phyloP scores from a whole-genome alignment of 352 stramenopile species.

The Thraustotheca clavata region DNA sequence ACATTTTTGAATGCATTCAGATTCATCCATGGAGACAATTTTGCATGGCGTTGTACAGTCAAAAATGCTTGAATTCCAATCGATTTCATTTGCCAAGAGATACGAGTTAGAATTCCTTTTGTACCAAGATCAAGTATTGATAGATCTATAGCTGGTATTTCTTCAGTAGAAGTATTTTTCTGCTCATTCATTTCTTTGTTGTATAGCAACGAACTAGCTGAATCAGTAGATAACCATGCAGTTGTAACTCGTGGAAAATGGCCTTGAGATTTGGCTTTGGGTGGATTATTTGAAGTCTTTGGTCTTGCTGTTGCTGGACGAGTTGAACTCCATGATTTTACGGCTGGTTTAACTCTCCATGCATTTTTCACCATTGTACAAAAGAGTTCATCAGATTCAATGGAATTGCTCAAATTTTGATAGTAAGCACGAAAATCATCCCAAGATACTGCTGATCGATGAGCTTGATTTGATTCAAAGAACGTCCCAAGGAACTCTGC shows the following conservation, averaged over 20 bases:
- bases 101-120: background rate
- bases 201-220: constrained; percentile 15
- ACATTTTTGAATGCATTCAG: background rate
- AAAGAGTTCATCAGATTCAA: background rate
- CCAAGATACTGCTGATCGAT: background rate
- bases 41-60: background rate
- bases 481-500: constrained; percentile 29
- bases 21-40: background rate
- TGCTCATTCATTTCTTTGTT: background rate
- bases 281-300: background rate
- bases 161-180: background rate
- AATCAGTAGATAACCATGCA: constrained; percentile 7
- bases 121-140: background rate
- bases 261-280: background rate
- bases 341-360: background rate
- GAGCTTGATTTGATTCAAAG: background rate
- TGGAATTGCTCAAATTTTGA: background rate
- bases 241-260: constrained; percentile 1
- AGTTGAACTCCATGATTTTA: background rate
- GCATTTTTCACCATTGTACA: background rate
- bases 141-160: background rate
- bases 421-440: constrained; percentile 3
- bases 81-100: constrained; percentile 3
- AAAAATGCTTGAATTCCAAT: background rate
- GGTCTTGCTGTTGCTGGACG: background rate